Conservation (phyloP, 495 filamentous ascomycete genomes). For the Penicillium ucsense region DNA sequence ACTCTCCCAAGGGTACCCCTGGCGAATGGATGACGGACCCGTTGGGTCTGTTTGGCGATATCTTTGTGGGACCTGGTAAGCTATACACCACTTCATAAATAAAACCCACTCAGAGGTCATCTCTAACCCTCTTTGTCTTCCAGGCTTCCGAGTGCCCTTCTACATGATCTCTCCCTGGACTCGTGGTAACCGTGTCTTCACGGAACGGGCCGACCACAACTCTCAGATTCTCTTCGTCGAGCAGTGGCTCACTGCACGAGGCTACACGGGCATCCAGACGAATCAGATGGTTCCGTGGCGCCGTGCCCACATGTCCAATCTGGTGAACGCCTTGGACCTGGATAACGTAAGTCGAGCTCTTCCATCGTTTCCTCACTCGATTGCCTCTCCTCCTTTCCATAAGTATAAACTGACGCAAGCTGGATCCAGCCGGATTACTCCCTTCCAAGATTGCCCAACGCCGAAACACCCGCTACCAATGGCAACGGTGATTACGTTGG, state of each 20-base stretch:
- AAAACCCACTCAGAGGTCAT: not conserved
- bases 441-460: constrained; percentile 34
- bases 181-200: constrained; percentile 43
- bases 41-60: constrained; percentile 33
- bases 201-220: constrained; percentile 47
- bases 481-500: constrained; percentile 33
- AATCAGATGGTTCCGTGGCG: constrained; percentile 44
- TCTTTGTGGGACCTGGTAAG: constrained; percentile 40
- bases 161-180: constrained; percentile 51
- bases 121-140: not conserved
- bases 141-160: constrained; percentile 43
- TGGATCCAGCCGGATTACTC: constrained; percentile 31
- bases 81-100: not conserved
- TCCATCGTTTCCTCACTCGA: not conserved
- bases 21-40: constrained; percentile 50
- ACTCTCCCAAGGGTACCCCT: constrained; percentile 38
- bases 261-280: constrained; percentile 37
- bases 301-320: constrained; percentile 44
- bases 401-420: not conserved
- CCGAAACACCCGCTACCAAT: constrained; percentile 26
- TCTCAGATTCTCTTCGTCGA: constrained; percentile 49
- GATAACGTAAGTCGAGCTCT: constrained; percentile 18
- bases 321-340: constrained; percentile 44
- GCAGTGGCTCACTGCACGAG: constrained; percentile 41
- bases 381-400: not conserved